Evolutionary conservation across 2,329 filamentous ascomycete species (phyloP).

Genomic region (Trichoderma breve): DNA sequence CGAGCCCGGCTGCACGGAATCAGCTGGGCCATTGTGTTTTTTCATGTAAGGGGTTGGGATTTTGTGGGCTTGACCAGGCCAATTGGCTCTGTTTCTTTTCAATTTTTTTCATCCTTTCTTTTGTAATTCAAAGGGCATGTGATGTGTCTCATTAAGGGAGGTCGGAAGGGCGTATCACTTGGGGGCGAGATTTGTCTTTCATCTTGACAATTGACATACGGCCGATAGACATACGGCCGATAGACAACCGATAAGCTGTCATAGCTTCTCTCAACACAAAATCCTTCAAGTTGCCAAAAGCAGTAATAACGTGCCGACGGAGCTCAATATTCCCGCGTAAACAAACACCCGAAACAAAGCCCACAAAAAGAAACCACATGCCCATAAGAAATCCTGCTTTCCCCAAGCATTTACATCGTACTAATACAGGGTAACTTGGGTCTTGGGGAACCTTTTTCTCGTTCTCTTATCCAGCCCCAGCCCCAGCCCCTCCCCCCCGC

Average conservation of each 20-base stretch:
- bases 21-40: background rate
- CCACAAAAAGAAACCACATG: background rate
- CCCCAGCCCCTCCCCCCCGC: background rate
- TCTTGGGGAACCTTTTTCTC: background rate
- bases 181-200: background rate
- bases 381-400: background rate
- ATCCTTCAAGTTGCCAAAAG: background rate
- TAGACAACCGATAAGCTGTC: background rate
- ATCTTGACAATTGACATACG: background rate
- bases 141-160: background rate
- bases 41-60: background rate
- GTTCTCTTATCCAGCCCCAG: background rate
- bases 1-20: background rate
- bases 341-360: background rate
- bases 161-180: background rate
- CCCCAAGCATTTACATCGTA: background rate
- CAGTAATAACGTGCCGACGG: background rate
- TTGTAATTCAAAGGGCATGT: background rate
- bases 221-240: background rate
- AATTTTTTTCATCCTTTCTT: background rate
- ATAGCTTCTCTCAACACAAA: background rate
- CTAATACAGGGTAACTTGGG: background rate
- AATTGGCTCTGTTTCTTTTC: background rate
- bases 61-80: background rate
- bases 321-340: background rate